Evolutionary conservation across 179 eudicot species (phyloP), one percentile per base, ranked within the genome.

Genomic region (Kewa caespitosa): DNA sequence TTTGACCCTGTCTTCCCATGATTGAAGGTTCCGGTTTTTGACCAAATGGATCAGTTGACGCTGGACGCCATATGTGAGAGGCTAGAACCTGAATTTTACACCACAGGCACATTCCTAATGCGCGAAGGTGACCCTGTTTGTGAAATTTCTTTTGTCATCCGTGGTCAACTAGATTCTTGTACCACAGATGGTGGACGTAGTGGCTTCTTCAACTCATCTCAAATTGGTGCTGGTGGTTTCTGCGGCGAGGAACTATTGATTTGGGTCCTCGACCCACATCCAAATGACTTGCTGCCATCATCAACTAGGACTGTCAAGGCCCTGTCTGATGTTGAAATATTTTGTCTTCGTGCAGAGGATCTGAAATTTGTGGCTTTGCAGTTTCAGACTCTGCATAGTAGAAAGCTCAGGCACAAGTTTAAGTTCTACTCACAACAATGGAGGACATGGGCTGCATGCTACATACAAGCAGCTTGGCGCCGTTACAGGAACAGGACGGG

Each of bases 391-490:
- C 42, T 74, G 30, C 54, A n/a, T 12, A 69, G 72, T 37, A 69
- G 60, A 39, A 55, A 74, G 34, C 37, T 80, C 20, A 74, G 67
- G 55, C 71, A 74, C 60, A 63, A 25, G 69, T 61, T 80, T 15
- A 65, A 71, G 55, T 62, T 80, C 46, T 70, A 69, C 72, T 74
- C 82, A 32, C 79, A 69, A 38, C 78, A 74, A n/a, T 80, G 79
- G 79, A 22, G 74, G 60, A 52, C 59, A 6, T 79, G 82, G 79
- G 82, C 71, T 18, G 79, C 82, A 5, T 69, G 79, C 67, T 74
- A 80, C 75, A 80, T 80, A 31, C 75, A 80, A 60, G 75, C 82
- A 10, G 72, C 74, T 36, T 79, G 78, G 82, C 33, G 74, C 11
- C 48, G 75, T 64, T 67, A 69, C 61, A 74, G 43, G 48, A 62